Conservation (phyloP, 1,284 basidiomycete species). For the Cryptococcus maquisensis region DNA sequence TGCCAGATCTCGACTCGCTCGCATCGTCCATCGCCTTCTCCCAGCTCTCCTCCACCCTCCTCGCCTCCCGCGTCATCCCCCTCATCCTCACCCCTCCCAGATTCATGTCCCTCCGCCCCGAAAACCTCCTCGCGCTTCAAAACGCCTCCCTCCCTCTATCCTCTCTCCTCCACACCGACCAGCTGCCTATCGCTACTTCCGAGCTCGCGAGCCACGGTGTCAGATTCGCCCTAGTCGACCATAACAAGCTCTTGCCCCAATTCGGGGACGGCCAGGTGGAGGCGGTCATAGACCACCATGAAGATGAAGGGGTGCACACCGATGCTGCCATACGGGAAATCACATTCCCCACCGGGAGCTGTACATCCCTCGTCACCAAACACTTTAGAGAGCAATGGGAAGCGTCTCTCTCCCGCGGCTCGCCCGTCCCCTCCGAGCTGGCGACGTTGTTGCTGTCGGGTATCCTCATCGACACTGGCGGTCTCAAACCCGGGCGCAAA, state of each 20-base stretch:
- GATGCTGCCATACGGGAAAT: slow-evolving; percentile 65
- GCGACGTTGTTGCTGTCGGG: slow-evolving; percentile 73
- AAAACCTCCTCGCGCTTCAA: slow-evolving; percentile 73
- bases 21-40: slow-evolving; percentile 78
- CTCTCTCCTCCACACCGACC: slow-evolving; percentile 49
- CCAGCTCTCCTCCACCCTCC: slow-evolving; percentile 59
- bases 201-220: slow-evolving; percentile 55
- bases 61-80: slow-evolving; percentile 60
- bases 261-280: slow-evolving; percentile 58
- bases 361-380: slow-evolving; percentile 67
- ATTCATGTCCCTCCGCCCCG: slow-evolving; percentile 74
- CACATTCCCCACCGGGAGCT: slow-evolving; percentile 62
- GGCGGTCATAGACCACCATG: slow-evolving; percentile 89
- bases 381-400: slow-evolving; percentile 51
- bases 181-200: slow-evolving; percentile 35
- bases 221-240: slow-evolving; percentile 81
- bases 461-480: slow-evolving; percentile 77
- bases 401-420: slow-evolving; percentile 18
- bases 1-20: slow-evolving; percentile 76
- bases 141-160: slow-evolving; percentile 61
- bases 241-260: slow-evolving; percentile 65
- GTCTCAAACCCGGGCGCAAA: slow-evolving; percentile 69
- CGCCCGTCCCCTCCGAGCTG: slow-evolving; percentile 54
- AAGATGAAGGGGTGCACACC: slow-evolving; percentile 68
- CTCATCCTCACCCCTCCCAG: slow-evolving; percentile 66